Evolutionary conservation across 306 rosid genomes (phyloP), one percentile per base, ranked within the genome.

Genomic region (Canavalia gladiata): DNA sequence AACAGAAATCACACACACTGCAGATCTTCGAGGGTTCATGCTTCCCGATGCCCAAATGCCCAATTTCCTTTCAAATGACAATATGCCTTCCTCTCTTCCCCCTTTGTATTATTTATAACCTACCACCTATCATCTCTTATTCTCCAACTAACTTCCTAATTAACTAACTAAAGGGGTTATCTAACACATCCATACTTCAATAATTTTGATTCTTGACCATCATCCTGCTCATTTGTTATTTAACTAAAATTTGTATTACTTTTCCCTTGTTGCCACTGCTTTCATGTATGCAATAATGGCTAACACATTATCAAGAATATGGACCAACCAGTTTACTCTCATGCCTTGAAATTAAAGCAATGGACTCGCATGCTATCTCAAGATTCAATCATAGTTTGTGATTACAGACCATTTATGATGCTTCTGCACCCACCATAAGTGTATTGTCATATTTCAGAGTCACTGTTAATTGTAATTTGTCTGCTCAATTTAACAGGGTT

Each of bases 401-500:
- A 52, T 18, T 72, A 47, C 82, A 56, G 63, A 33, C 43, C 74
- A 46, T 64, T 18, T 59, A n/a, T 37, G 56, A 56, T 50, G 30
- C 39, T 66, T 66, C 49, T 37, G 55, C 58, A 30, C 47, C 57
- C 25, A 11, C 39, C 50, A 51, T 46, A 2, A n/a, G 65, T 37
- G 74, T 52, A 33, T 33, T n/a, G 43, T 47, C 30, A 30, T 33
- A 35, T 37, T 75, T 33, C 5, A 39, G 70, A 29, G 28, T 9
- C 73, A 18, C 25, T 18, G 25, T 51, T 45, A 28, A 63, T 55
- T 86, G 35, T 51, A 62, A 75, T 71, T 85, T 85, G 28, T 68
- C 46, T 75, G 50, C 78, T 85, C 54, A 68, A 46, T 73, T 86
- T 77, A 31, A 64, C 75, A 95, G 98, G 94, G 86, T 92, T 50